Evolutionary conservation across 2,329 filamentous ascomycete genomes (phyloP).

Genomic region (Penicillium sp.): DNA sequence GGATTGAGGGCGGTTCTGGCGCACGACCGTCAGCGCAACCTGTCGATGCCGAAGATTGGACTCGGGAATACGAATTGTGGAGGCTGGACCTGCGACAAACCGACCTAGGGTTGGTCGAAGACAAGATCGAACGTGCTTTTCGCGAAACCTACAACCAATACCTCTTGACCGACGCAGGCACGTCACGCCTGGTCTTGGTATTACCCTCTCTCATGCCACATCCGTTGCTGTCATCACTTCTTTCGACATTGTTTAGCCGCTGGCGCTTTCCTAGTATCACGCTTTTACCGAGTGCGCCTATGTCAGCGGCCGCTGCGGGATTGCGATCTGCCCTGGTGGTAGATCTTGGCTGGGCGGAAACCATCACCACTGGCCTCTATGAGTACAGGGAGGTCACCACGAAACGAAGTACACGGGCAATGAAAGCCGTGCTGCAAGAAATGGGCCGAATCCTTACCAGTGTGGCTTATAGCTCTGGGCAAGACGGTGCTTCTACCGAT

Average conservation of each 20-base stretch:
- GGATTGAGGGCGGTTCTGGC: constrained; percentile 57
- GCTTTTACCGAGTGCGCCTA: constrained; percentile 73
- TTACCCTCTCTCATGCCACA: constrained; percentile 77
- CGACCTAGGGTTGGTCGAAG: constrained; percentile 77
- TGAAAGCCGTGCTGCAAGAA: constrained; percentile 68
- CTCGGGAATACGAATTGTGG: constrained; percentile 69
- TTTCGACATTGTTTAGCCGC: constrained; percentile 76
- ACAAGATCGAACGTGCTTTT: constrained; percentile 81
- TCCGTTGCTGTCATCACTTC: constrained; percentile 70
- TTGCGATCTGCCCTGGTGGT: constrained; percentile 82
- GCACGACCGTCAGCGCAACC: constrained; percentile 35
- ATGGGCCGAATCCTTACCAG: constrained; percentile 54
- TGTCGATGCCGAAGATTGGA: constrained; percentile 41
- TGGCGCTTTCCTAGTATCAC: constrained; percentile 81
- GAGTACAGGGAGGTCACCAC: constrained; percentile 82
- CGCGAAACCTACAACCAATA: constrained; percentile 80
- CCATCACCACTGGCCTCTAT: constrained; percentile 79
- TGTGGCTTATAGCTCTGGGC: constrained; percentile 22
- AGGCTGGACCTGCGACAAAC: constrained; percentile 68
- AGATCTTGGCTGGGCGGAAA: constrained; percentile 92
- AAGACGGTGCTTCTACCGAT: constrained; percentile 34
- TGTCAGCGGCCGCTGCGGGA: constrained; percentile 75
- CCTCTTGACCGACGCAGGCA: constrained; percentile 61
- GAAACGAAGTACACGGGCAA: constrained; percentile 70
- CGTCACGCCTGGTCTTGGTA: constrained; percentile 71